Evolutionary conservation across 805 yeast species (phyloP).

Genomic region (Myxozyma neotropica): DNA sequence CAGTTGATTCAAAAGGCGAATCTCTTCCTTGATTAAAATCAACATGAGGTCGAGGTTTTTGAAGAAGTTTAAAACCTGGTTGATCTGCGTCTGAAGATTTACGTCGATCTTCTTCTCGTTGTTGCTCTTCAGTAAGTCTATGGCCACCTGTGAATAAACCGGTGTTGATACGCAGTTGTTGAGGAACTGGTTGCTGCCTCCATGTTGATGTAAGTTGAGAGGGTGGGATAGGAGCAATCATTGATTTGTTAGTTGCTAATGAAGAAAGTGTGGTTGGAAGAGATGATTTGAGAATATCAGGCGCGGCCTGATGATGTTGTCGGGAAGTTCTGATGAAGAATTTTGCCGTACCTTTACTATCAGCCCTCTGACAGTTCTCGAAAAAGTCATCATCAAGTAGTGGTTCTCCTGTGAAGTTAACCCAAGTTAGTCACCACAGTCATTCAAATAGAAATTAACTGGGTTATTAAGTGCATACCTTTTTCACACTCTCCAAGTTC

Average conservation of each 20-base stretch:
- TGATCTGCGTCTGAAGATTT: background rate
- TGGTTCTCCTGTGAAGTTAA: constrained; percentile 21
- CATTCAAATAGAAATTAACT: background rate
- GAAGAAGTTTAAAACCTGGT: constrained; percentile 23
- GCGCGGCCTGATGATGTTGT: constrained; percentile 9
- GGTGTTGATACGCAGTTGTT: constrained; percentile 17
- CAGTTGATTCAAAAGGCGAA: constrained; percentile 22
- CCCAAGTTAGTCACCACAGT: background rate
- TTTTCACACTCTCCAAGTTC: constrained; percentile 29
- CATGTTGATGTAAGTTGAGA: background rate
- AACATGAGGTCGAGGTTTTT: constrained; percentile 20
- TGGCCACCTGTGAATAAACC: constrained; percentile 29
- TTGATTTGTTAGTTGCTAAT: background rate
- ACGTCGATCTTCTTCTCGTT: constrained; percentile 5
- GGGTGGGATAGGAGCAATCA: background rate
- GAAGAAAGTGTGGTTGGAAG: background rate
- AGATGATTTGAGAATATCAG: constrained; percentile 13
- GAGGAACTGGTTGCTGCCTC: background rate
- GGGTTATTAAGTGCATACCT: constrained; percentile 9
- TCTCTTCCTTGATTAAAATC: constrained; percentile 28
- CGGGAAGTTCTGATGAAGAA: constrained; percentile 29
- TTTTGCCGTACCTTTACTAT: constrained; percentile 30
- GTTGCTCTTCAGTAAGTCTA: constrained; percentile 7
- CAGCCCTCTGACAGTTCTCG: constrained; percentile 23
- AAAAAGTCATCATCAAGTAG: constrained; percentile 27